These are phyloP conservation scores for Pseudoscleropodium purum DNA, from an alignment of 225 moss, liverwort and hornwort genomes.

Conservation along the genomic window DNA sequence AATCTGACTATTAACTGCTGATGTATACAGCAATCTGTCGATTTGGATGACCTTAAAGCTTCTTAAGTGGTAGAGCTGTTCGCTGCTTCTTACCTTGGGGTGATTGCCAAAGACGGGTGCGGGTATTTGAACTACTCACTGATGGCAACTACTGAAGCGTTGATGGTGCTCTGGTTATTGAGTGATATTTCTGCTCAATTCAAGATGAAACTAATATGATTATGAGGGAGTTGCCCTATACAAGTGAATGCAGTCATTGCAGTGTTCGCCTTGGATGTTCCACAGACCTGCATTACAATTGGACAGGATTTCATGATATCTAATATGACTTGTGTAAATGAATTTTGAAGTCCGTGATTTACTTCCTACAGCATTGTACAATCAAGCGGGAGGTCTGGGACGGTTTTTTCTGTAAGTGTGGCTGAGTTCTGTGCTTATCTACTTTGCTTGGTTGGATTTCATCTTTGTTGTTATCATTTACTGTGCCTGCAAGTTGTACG, in stretches of 20 bases:
- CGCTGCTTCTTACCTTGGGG: background rate
- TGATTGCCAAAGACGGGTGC: background rate
- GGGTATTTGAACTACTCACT: background rate
- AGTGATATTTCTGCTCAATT: background rate
- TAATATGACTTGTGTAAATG: background rate
- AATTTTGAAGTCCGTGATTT: background rate
- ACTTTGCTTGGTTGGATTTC: background rate
- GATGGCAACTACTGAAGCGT: background rate
- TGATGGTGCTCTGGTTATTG: background rate
- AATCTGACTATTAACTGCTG: background rate
- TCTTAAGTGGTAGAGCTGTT: conserved; percentile 19
- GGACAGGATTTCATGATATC: background rate
- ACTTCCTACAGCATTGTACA: background rate
- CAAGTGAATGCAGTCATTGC: background rate
- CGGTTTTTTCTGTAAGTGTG: background rate
- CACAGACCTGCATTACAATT: background rate
- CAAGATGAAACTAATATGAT: background rate
- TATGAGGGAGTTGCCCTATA: background rate
- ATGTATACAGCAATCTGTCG: conserved; percentile 48
- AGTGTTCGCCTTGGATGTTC: background rate
- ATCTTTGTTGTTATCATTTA: background rate
- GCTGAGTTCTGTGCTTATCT: background rate
- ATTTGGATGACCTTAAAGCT: conserved; percentile 56
- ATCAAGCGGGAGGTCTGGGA: background rate
- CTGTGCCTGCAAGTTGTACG: background rate